Conservation (phyloP, 2,329 filamentous ascomycete species). For the Sporothrix globosa region DNA sequence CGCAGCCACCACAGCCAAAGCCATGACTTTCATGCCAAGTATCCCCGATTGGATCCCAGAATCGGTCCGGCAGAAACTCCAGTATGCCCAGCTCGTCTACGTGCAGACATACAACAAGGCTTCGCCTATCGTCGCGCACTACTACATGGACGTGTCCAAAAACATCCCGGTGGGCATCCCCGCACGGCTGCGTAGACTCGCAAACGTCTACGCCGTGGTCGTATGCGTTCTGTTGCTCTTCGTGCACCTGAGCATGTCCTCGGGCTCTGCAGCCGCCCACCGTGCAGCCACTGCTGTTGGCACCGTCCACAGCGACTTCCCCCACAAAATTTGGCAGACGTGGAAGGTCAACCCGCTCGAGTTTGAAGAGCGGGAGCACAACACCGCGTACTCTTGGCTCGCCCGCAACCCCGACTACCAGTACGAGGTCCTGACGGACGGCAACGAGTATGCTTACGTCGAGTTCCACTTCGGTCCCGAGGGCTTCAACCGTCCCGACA, state of each 20-base stretch:
- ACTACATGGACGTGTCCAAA: neutral
- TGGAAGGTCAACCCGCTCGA: constrained; percentile 71
- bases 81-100: constrained; percentile 20
- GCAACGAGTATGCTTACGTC: constrained; percentile 68
- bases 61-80: neutral
- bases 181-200: constrained; percentile 32
- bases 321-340: constrained; percentile 74
- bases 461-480: constrained; percentile 67
- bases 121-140: constrained; percentile 11
- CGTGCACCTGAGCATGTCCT: constrained; percentile 29
- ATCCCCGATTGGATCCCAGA: constrained; percentile 29
- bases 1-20: constrained; percentile 21
- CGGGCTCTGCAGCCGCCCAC: neutral
- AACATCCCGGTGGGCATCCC: constrained; percentile 30
- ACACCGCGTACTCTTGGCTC: constrained; percentile 66
- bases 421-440: constrained; percentile 71
- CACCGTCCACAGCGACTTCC: constrained; percentile 50
- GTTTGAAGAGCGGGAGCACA: constrained; percentile 66
- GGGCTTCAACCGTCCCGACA: constrained; percentile 68
- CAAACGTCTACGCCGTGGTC: constrained; percentile 33
- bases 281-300: constrained; percentile 12
- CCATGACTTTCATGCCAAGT: constrained; percentile 21
- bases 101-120: neutral
- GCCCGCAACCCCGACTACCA: constrained; percentile 67
- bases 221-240: constrained; percentile 29